Evolutionary conservation across 768 basidiomycete genomes (phyloP), one percentile per base, ranked within the genome.

Genomic region (Neoboletus subvelutipes): DNA sequence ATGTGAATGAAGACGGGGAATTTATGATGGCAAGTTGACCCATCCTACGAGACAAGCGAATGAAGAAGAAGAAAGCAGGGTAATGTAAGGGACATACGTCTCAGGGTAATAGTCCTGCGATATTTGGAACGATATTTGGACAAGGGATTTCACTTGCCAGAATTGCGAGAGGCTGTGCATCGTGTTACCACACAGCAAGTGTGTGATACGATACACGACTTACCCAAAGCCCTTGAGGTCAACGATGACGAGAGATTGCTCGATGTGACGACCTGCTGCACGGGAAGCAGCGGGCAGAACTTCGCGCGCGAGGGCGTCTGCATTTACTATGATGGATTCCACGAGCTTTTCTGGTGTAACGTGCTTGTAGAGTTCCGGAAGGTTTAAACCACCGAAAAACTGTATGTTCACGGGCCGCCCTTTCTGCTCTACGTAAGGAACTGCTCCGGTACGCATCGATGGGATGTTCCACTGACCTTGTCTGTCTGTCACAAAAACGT

Each of bases 101-200:
- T 91, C 88, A 1, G 88, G 88, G 60, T 79, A 90, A 70, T 87
- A 90, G 62, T 88, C 86, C 69, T 90, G 88, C 2, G 87, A 89
- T 54, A 90, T 76, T 61, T 89, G 87, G 68, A 90, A 87, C 8
- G 84, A 82, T 49, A 70, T 73, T 48, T 82, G 77, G 24, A 79
- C 79, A n/a, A 90, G 75, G 43, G 78, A 73, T 67, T 85, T 88
- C 76, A 88, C 83, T 63, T 88, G 83, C 88, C 88, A 91, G 64
- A 90, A 91, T 61, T 88, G 83, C 39, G 76, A 71, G 45, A 89
- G 68, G 15, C 87, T 89, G 43, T 29, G 41, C 8, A n/a, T 37
- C 22, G 39, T 34, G 48, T 58, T 51, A 45, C 40, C 17, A 10
- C 33, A 24, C 33, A 33, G 39, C 15, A 20, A 4, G 24, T 51